These are phyloP conservation scores for Komagataella kurtzmanii DNA, from an alignment of 805 yeast genomes.

Conservation along the genomic window DNA sequence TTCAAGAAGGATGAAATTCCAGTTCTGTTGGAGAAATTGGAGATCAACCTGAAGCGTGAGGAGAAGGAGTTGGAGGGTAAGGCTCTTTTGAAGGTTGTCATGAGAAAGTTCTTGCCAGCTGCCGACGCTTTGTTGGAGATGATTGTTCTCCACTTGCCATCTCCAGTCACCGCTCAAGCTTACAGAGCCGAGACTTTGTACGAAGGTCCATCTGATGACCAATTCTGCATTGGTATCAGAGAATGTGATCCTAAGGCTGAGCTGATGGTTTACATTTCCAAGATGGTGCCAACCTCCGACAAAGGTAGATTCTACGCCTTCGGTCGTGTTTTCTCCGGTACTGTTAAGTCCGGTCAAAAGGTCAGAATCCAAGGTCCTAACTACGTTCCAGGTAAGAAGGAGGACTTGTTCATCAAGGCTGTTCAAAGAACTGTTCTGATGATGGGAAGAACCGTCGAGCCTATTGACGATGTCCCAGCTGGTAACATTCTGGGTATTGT, in stretches of 20 bases:
- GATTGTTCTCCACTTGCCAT: conserved; percentile 97
- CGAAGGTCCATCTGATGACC: conserved; percentile 97
- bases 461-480: conserved; percentile 98
- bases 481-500: conserved; percentile 99
- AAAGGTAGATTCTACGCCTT: conserved; percentile 99
- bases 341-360: conserved; percentile 97
- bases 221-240: conserved; percentile 82
- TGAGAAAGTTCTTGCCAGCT: conserved; percentile 99
- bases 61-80: conserved; percentile 98
- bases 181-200: conserved; percentile 99
- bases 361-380: conserved; percentile 99
- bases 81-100: conserved; percentile 94
- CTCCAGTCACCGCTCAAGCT: conserved; percentile 97
- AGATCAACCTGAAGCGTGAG: conserved; percentile 84
- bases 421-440: conserved; percentile 98
- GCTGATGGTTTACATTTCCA: conserved; percentile 97
- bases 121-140: conserved; percentile 98
- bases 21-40: conserved; percentile 84
- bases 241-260: conserved; percentile 98
- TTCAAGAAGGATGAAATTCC: conserved; percentile 97
- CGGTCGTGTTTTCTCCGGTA: conserved; percentile 99
- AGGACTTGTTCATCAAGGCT: conserved; percentile 92
- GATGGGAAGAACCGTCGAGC: conserved; percentile 99
- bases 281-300: conserved; percentile 99
- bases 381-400: conserved; percentile 98